Percentiles rank a stretch among this genome's conserved stretches.
Evolutionary conservation across 2,329 filamentous ascomycete species (phyloP).

Genomic region (Aspergillus glaucus): DNA sequence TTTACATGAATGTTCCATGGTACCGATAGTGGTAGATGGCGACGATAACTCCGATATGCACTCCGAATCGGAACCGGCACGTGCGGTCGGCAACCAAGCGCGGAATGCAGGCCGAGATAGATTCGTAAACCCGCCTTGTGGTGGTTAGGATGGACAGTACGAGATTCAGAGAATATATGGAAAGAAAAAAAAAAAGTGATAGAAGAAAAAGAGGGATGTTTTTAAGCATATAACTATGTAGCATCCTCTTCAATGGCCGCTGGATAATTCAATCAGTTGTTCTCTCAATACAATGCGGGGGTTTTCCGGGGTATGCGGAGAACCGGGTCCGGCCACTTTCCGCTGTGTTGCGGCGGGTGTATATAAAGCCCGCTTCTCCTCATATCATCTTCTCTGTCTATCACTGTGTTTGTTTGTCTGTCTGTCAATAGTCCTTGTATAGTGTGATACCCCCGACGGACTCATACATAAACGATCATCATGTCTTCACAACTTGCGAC

Average conservation of each 20-base stretch:
- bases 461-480: slow-evolving; percentile 1
- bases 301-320: not conserved
- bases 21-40: too few species aligned
- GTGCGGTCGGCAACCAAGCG: not conserved
- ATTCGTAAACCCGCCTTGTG: too few species aligned
- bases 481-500: slow-evolving; percentile 34
- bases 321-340: not conserved
- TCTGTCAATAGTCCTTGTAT: not conserved
- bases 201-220: not conserved
- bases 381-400: not conserved
- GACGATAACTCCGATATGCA: not conserved
- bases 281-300: not conserved
- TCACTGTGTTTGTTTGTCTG: not conserved
- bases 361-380: slow-evolving; percentile 1
- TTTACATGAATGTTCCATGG: slow-evolving; percentile 1
- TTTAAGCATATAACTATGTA: not conserved
- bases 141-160: too few species aligned
- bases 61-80: not conserved
- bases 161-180: not conserved
- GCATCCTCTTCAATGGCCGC: not conserved
- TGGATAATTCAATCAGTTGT: not conserved
- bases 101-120: not conserved
- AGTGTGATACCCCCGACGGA: too few species aligned
- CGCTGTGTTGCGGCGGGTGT: not conserved
- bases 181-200: not conserved